phyloP scores from a whole-genome alignment of 1,139 yeast genomes.

The Lodderomyces metapsilosis region DNA sequence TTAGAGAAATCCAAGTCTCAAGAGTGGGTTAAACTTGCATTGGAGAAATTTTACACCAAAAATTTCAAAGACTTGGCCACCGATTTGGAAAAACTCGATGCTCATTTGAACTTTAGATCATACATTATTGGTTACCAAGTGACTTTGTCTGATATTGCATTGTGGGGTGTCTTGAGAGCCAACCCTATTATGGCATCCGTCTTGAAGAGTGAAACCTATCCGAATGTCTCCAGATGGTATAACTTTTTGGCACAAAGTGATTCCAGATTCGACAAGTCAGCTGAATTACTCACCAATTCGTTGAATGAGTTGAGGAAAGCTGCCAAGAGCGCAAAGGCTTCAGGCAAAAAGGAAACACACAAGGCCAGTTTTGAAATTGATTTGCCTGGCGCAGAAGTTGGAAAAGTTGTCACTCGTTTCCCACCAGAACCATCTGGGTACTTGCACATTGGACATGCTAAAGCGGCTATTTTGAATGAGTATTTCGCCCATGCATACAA shows the following conservation, averaged over 20 bases:
- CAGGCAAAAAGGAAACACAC: conserved; percentile 72
- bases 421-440: conserved; percentile 94
- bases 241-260: conserved; percentile 72
- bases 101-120: conserved; percentile 82
- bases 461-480: conserved; percentile 93
- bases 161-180: conserved; percentile 93
- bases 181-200: conserved; percentile 91
- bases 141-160: conserved; percentile 77
- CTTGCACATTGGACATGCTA: conserved; percentile 91
- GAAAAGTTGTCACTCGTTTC: conserved; percentile 95
- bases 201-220: conserved; percentile 77
- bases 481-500: conserved; percentile 92
- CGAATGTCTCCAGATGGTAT: conserved; percentile 94
- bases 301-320: conserved; percentile 73
- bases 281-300: conserved; percentile 65
- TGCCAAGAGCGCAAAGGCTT: conserved; percentile 42
- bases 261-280: conserved; percentile 65
- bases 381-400: conserved; percentile 84
- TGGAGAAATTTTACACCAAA: conserved; percentile 68
- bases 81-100: conserved; percentile 72
- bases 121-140: conserved; percentile 66
- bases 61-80: conserved; percentile 82
- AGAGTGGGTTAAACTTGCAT: conserved; percentile 70
- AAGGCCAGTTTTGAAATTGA: conserved; percentile 93
- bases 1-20: conserved; percentile 33